phyloP scores from a whole-genome alignment of 2,329 filamentous ascomycete species.

The Elsinoe fawcettii region DNA sequence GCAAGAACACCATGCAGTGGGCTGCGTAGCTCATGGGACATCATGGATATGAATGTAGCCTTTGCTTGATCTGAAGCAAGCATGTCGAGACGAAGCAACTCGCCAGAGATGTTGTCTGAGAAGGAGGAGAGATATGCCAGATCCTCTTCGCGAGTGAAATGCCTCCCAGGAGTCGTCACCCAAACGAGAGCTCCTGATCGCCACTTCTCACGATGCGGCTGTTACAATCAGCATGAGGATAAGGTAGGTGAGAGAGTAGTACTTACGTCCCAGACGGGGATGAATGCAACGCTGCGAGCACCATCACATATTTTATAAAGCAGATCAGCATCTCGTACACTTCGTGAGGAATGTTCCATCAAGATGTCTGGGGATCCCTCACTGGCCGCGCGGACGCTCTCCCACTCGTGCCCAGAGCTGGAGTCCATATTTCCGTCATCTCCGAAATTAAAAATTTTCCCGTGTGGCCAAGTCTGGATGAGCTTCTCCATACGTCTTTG shows the following conservation, averaged over 20 bases:
- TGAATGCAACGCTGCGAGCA: constrained; percentile 42
- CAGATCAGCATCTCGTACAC: not conserved
- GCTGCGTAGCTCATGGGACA: constrained; percentile 45
- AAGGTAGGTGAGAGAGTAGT: not conserved
- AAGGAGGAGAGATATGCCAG: constrained; percentile 34
- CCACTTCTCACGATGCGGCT: constrained; percentile 15
- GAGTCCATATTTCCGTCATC: constrained; percentile 20
- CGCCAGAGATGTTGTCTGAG: constrained; percentile 32
- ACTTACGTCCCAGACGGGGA: constrained; percentile 42
- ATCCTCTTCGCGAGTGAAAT: constrained; percentile 30
- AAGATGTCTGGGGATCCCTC: not conserved
- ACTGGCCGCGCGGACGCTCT: not conserved
- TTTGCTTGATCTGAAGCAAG: constrained; percentile 40
- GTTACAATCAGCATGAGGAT: not conserved
- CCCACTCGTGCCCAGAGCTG: constrained; percentile 19
- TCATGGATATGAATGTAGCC: constrained; percentile 43
- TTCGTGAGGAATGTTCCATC: not conserved
- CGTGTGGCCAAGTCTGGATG: constrained; percentile 22
- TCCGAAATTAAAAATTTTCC: constrained; percentile 24
- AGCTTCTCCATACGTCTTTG: constrained; percentile 17
- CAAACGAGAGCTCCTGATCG: constrained; percentile 28
- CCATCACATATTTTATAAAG: constrained; percentile 30
- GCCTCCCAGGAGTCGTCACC: constrained; percentile 34
- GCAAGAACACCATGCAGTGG: constrained; percentile 43
- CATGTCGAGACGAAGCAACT: constrained; percentile 32